A percentile compares a stretch with the other conserved stretches of the same genome.
Evolutionary conservation across 1,284 basidiomycete genomes (phyloP).

Genomic region (Quambalaria eucalypti): DNA sequence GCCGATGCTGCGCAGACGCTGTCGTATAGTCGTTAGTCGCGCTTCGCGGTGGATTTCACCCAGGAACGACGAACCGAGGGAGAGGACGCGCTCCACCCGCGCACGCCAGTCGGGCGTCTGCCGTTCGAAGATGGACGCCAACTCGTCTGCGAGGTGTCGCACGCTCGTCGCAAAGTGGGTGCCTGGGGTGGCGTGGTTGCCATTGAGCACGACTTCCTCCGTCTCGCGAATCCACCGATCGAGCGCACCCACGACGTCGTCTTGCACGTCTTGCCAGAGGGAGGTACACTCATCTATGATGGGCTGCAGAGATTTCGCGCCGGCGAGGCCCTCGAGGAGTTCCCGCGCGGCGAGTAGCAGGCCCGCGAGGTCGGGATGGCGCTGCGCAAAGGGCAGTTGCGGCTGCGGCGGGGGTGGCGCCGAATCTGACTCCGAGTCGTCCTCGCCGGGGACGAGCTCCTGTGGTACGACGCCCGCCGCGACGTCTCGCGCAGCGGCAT

Average conservation of each 20-base stretch:
- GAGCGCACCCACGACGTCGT: background rate
- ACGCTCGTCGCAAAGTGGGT: background rate
- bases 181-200: background rate
- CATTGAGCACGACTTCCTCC: background rate
- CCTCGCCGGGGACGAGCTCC: background rate
- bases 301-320: slow-evolving; percentile 4
- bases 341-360: slow-evolving; percentile 2
- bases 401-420: background rate
- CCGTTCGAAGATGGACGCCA: background rate
- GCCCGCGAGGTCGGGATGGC: background rate
- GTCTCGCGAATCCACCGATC: background rate
- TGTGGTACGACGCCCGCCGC: background rate
- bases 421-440: background rate
- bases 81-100: background rate
- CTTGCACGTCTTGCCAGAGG: slow-evolving; percentile 1
- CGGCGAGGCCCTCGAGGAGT: slow-evolving; percentile 7
- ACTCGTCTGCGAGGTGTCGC: background rate
- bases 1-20: background rate
- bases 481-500: background rate
- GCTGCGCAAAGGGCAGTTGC: background rate
- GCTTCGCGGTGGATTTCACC: background rate
- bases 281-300: background rate
- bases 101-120: background rate
- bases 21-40: background rate
- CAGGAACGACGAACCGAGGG: background rate